These are phyloP conservation scores for Achaetomium macrosporum DNA, from an alignment of 2,329 filamentous ascomycete genomes.

Conservation along the genomic window DNA sequence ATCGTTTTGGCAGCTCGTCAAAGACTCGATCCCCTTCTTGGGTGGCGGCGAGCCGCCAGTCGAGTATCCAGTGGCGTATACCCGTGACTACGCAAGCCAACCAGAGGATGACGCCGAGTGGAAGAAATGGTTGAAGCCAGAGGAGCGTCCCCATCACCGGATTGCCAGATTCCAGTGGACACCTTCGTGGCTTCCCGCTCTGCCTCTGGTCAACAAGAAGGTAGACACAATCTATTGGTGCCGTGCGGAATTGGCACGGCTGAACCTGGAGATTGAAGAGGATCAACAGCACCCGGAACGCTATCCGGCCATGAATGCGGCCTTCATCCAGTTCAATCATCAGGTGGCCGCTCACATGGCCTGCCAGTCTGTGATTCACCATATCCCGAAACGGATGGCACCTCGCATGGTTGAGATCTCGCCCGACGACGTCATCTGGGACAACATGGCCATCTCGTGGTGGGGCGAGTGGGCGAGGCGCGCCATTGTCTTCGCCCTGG, in stretches of 20 bases:
- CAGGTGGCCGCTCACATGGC: constrained; percentile 98
- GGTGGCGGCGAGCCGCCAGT: constrained; percentile 38
- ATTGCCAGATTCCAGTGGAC: constrained; percentile 55
- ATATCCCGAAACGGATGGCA: constrained; percentile 88
- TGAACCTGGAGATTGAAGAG: constrained; percentile 87
- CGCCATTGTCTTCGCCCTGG: constrained; percentile 56
- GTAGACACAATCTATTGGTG: constrained; percentile 94
- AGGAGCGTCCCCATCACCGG: constrained; percentile 78
- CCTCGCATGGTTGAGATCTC: constrained; percentile 90
- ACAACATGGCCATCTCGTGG: constrained; percentile 94
- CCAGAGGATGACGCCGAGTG: constrained; percentile 64
- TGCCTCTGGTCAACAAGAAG: constrained; percentile 80
- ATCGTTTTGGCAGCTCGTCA: constrained; percentile 47
- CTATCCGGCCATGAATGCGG: constrained; percentile 89
- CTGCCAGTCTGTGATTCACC: constrained; percentile 85
- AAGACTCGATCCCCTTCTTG: constrained; percentile 44
- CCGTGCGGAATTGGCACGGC: constrained; percentile 73
- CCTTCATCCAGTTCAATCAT: constrained; percentile 97
- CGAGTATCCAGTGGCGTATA: constrained; percentile 59
- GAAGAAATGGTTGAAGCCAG: constrained; percentile 75
- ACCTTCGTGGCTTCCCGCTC: constrained; percentile 63
- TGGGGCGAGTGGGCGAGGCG: constrained; percentile 81
- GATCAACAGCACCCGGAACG: constrained; percentile 82
- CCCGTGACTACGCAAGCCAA: constrained; percentile 54
- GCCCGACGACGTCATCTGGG: constrained; percentile 89